A percentile compares a stretch with the other conserved stretches of the same genome.
These are phyloP conservation scores for Hsuehochloa calcarea DNA, from an alignment of 176 grass and related monocot species.

Conservation along the genomic window DNA sequence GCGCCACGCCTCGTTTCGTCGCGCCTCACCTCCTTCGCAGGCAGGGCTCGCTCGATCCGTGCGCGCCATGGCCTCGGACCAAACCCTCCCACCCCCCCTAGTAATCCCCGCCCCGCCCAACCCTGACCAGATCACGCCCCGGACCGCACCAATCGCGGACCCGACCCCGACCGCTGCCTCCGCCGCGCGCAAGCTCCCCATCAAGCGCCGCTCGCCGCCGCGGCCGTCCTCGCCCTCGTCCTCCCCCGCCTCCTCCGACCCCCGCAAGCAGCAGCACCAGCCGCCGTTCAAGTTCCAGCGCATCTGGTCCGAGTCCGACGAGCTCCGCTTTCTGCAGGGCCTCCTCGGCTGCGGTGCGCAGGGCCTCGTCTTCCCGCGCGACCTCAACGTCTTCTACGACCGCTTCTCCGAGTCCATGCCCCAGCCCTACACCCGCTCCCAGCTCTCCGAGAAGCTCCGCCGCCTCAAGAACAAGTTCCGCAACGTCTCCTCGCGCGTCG, in stretches of 20 bases:
- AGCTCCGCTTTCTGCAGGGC: constrained; percentile 81
- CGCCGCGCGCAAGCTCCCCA: constrained; percentile 81
- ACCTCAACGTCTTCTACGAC: constrained; percentile 94
- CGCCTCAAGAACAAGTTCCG: constrained; percentile 85
- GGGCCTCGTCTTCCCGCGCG: constrained; percentile 86
- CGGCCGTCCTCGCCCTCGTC: constrained; percentile 37
- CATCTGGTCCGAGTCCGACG: constrained; percentile 83
- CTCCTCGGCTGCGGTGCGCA: constrained; percentile 86
- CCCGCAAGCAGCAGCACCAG: background rate
- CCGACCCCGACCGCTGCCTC: constrained; percentile 27
- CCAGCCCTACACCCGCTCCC: constrained; percentile 83
- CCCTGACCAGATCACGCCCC: constrained; percentile 31
- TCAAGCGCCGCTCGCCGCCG: constrained; percentile 89
- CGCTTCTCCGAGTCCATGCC: constrained; percentile 92
- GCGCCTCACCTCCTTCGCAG: background rate
- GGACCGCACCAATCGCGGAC: constrained; percentile 43
- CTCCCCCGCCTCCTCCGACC: constrained; percentile 37
- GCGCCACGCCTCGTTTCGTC: constrained; percentile 29
- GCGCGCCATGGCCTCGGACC: constrained; percentile 64
- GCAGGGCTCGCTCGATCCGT: constrained; percentile 30
- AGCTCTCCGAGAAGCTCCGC: constrained; percentile 95
- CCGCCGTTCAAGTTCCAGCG: constrained; percentile 85
- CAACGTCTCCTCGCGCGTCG: constrained; percentile 50
- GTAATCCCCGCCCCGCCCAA: constrained; percentile 42
- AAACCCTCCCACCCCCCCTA: constrained; percentile 37